Percentiles rank a stretch among this genome's conserved stretches.
Conservation (phyloP, 495 filamentous ascomycete species). For the Cercophora sp. region DNA sequence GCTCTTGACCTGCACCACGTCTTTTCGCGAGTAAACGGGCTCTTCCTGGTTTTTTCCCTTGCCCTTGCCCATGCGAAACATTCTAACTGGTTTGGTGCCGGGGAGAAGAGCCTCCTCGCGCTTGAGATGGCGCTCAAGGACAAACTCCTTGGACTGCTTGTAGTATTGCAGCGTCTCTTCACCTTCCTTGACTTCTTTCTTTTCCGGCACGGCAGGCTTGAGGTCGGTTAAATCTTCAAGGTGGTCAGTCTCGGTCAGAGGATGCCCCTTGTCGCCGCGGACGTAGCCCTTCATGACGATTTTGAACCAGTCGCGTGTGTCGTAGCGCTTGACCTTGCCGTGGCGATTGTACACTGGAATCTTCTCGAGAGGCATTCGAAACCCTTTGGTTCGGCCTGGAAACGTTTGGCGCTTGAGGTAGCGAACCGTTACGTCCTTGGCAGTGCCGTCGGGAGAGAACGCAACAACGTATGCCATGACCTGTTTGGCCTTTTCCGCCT, state of each 20-base stretch:
- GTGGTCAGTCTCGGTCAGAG: constrained; percentile 65
- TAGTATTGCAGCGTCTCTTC: constrained; percentile 82
- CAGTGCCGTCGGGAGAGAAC: constrained; percentile 78
- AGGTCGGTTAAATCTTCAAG: constrained; percentile 74
- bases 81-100: constrained; percentile 63
- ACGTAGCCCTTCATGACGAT: constrained; percentile 68
- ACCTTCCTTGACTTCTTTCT: constrained; percentile 65
- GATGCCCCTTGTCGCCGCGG: constrained; percentile 48
- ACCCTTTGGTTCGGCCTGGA: constrained; percentile 88
- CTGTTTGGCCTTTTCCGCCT: constrained; percentile 80
- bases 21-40: constrained; percentile 73
- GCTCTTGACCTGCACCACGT: constrained; percentile 82
- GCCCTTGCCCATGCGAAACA: constrained; percentile 66
- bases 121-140: constrained; percentile 81
- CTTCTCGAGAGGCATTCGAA: constrained; percentile 71
- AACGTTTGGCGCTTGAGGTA: constrained; percentile 81
- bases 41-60: constrained; percentile 60
- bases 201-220: constrained; percentile 63
- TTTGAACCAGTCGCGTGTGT: constrained; percentile 85
- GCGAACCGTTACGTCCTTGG: constrained; percentile 90
- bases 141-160: constrained; percentile 78
- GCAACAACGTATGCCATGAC: constrained; percentile 89
- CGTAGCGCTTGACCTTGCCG: constrained; percentile 65
- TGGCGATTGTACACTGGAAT: constrained; percentile 68
- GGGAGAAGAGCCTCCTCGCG: constrained; percentile 86